These are phyloP conservation scores for Schizosaccharomyces osmophilus DNA, from an alignment of 805 yeast species.

Conservation along the genomic window DNA sequence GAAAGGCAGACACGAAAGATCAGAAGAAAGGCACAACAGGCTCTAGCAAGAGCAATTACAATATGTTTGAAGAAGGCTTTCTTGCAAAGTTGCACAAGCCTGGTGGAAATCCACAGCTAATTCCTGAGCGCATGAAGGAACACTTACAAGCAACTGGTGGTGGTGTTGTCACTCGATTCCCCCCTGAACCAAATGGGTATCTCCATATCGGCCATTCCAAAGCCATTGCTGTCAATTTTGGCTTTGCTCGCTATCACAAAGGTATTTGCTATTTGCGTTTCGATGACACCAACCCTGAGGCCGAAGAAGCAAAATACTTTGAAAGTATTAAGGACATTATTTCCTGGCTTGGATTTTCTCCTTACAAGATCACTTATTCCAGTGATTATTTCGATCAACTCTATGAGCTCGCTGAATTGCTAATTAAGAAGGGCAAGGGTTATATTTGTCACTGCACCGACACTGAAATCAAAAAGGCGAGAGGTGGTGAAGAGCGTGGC, in stretches of 20 bases:
- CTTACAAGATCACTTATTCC: constrained; percentile 87
- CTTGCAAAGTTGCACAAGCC: constrained; percentile 84
- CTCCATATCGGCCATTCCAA: constrained; percentile 94
- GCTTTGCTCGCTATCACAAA: constrained; percentile 68
- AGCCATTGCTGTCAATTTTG: constrained; percentile 93
- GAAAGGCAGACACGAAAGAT: constrained; percentile 15
- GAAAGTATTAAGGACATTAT: constrained; percentile 64
- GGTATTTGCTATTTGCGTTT: constrained; percentile 83
- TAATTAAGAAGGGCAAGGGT: constrained; percentile 48
- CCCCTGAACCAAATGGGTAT: constrained; percentile 97
- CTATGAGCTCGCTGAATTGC: constrained; percentile 66
- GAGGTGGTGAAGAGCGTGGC: constrained; percentile 83
- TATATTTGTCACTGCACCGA: constrained; percentile 86
- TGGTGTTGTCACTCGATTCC: constrained; percentile 77
- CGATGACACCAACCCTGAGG: constrained; percentile 97
- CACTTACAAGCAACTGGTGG: constrained; percentile 64
- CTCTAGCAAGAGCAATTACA: constrained; percentile 5
- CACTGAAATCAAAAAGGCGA: constrained; percentile 67
- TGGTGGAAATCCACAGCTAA: constrained; percentile 81
- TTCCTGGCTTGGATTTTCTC: constrained; percentile 79
- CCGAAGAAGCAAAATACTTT: constrained; percentile 83
- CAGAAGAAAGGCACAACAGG: constrained; percentile 13
- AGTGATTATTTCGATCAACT: constrained; percentile 82
- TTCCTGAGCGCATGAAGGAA: constrained; percentile 57
- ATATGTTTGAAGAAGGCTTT: constrained; percentile 85